Evolutionary conservation across 2,329 filamentous ascomycete species (phyloP).

Genomic region (Talaromyces sp.): DNA sequence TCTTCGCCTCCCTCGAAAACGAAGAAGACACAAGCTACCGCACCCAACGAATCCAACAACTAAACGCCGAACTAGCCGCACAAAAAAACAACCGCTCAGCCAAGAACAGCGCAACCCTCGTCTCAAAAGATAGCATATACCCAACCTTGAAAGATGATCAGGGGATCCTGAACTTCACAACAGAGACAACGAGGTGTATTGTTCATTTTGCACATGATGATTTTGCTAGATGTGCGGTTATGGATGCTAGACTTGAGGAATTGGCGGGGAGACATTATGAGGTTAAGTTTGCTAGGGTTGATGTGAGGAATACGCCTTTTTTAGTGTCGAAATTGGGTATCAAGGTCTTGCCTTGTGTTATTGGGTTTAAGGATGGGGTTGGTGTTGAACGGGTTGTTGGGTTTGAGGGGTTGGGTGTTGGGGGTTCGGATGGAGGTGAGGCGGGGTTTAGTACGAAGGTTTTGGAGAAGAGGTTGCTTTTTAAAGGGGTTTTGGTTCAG

Average conservation of each 20-base stretch:
- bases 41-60: constrained; percentile 60
- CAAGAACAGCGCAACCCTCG: constrained; percentile 17
- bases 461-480: constrained; percentile 47
- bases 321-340: constrained; percentile 52
- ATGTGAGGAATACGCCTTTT: constrained; percentile 51
- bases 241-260: constrained; percentile 61
- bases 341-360: constrained; percentile 51
- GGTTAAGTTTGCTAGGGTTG: constrained; percentile 48
- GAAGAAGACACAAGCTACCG: constrained; percentile 59
- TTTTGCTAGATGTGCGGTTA: constrained; percentile 63
- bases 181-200: constrained; percentile 58
- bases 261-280: constrained; percentile 45
- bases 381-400: constrained; percentile 49
- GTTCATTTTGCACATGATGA: constrained; percentile 68
- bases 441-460: constrained; percentile 41
- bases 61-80: constrained; percentile 59
- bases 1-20: constrained; percentile 59
- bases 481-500: constrained; percentile 41
- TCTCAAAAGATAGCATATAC: constrained; percentile 33
- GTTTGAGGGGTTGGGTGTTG: constrained; percentile 49
- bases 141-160: constrained; percentile 55
- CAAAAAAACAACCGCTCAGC: constrained; percentile 47
- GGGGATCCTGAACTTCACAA: constrained; percentile 62
- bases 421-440: constrained; percentile 41
- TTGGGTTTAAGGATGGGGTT: constrained; percentile 52